Evolutionary conservation across 345 rosid genomes (phyloP), one percentile per base, ranked within the genome.

Genomic region (Syzygium aqueum): DNA sequence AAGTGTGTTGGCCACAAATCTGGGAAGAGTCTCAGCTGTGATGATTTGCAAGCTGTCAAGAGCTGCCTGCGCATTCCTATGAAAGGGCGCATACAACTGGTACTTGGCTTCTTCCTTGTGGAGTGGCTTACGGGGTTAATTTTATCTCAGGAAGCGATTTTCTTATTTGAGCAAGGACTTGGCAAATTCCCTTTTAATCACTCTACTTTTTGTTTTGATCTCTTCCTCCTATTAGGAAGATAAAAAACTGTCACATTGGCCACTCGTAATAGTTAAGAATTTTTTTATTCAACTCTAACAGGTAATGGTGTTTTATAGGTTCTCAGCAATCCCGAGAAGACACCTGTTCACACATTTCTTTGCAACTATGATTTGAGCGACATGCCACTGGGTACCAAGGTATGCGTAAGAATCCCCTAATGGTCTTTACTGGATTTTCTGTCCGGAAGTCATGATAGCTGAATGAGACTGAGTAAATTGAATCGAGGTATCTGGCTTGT

Each of bases 61-160:
- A 96, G 94, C 89, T 91, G 95, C 50, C 85, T 94, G 43, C 94
- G 96, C 85, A 91, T 96, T 73, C 98, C 98, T 59, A 93, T 96
- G 95, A 97, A 97, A 95, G 99, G 99, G 86, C 96, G 98, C 85
- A 93, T 97, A 87, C 98, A 97, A 90, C 91, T 96, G 97, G 98
- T 97, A 94, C 78, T 83, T 54, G 40, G 57, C 56, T 46, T 85
- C 85, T 67, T 84, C 80, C 90, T 87, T 88, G 56, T 77, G 30
- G 33, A 87, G 85, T 56, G 87, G n/a, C 52, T 85, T 61, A 3
- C 14, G 4, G 40, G 85, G 85, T 84, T 19, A 27, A 73, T 73
- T 8, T 73, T 73, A 33, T 73, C 82, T 73, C 21, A 37, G 1
- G 15, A 73, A 73, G 49, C 15, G 1, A 73, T 27, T 73, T 7